phyloP scores from a whole-genome alignment of 306 rosid genomes.

The Vicia villosa region DNA sequence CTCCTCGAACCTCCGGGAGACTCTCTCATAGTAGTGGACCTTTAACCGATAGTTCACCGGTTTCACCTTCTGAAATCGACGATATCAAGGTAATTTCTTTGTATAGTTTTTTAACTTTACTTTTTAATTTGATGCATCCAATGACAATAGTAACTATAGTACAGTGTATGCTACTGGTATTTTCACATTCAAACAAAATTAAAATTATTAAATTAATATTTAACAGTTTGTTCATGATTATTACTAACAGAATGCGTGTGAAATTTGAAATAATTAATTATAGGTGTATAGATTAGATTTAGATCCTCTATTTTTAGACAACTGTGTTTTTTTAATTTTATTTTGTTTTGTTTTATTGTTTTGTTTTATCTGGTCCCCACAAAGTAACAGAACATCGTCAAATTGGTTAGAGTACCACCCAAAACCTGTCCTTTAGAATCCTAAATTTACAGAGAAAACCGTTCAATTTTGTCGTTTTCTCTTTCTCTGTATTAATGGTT shows the following conservation, averaged over 20 bases:
- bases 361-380: conserved; percentile 19
- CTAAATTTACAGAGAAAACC: background rate
- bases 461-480: background rate
- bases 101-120: background rate
- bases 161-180: background rate
- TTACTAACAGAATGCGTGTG: background rate
- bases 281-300: background rate
- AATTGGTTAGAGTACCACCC: conserved; percentile 27
- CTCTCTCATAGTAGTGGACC: conserved; percentile 94
- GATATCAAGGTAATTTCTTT: conserved; percentile 68
- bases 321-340: background rate
- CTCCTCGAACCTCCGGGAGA: conserved; percentile 93
- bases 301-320: conserved; percentile 13
- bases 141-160: background rate
- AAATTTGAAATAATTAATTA: background rate
- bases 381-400: background rate
- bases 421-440: conserved; percentile 17
- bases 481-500: conserved; percentile 35
- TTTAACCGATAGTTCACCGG: conserved; percentile 85
- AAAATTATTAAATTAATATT: background rate
- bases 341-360: background rate
- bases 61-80: conserved; percentile 84
- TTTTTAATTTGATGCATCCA: background rate
- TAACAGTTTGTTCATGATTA: background rate
- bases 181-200: background rate